A percentile compares a stretch with the other conserved stretches of the same genome.
Evolutionary conservation across 2,329 filamentous ascomycete species (phyloP).

Genomic region (Xylariomycetidae sp.): DNA sequence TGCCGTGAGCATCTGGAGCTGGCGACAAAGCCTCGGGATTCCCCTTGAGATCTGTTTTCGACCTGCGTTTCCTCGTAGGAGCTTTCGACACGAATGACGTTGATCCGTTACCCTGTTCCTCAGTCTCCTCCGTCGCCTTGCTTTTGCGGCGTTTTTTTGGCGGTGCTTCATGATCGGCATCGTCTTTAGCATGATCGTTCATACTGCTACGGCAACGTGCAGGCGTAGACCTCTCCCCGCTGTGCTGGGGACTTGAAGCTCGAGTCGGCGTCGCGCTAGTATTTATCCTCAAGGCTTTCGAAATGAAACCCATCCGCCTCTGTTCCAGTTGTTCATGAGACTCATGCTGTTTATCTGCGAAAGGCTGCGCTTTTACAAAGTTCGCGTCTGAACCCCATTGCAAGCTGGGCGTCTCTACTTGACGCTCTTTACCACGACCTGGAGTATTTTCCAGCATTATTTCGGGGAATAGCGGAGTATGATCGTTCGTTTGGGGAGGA

Average conservation of each 20-base stretch:
- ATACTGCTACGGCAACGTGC: slow-evolving; percentile 17
- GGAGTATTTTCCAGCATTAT: slow-evolving; percentile 34
- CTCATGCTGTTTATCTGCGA: slow-evolving; percentile 52
- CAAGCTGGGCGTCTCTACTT: slow-evolving; percentile 39
- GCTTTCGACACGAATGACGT: slow-evolving; percentile 25
- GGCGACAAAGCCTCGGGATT: slow-evolving; percentile 28
- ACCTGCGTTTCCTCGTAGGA: slow-evolving; percentile 41
- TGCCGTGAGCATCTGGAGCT: slow-evolving; percentile 31
- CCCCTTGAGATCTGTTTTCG: slow-evolving; percentile 36
- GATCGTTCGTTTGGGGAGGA: slow-evolving; percentile 16
- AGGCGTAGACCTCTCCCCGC: slow-evolving; percentile 15
- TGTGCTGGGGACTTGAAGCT: slow-evolving; percentile 48
- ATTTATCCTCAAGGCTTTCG: slow-evolving; percentile 51
- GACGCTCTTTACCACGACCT: slow-evolving; percentile 15
- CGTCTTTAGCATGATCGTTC: slow-evolving; percentile 24
- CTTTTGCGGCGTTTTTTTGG: slow-evolving; percentile 53
- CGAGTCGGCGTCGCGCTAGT: slow-evolving; percentile 57
- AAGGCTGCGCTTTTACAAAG: slow-evolving; percentile 56
- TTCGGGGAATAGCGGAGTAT: slow-evolving; percentile 31
- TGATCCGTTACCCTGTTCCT: slow-evolving; percentile 38
- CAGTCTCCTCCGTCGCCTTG: slow-evolving; percentile 41
- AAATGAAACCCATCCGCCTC: slow-evolving; percentile 52
- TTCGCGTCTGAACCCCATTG: slow-evolving; percentile 67
- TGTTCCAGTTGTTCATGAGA: slow-evolving; percentile 53
- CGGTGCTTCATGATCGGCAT: slow-evolving; percentile 36